Evolutionary conservation across 2,329 filamentous ascomycete genomes (phyloP).

Genomic region (Colletotrichum aenigma): DNA sequence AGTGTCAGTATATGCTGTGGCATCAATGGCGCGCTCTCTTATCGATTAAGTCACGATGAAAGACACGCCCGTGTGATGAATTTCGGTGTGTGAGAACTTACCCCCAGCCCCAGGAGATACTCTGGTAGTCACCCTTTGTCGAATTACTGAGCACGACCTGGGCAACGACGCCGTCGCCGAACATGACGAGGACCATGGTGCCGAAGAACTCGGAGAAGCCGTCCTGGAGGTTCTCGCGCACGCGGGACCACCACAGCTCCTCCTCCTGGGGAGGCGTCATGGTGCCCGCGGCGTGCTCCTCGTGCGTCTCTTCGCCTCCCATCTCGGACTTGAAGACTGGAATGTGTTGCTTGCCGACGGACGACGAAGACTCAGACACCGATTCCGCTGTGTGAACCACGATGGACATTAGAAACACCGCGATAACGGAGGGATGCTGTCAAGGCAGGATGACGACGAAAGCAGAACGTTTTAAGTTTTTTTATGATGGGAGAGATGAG

Average conservation of each 20-base stretch:
- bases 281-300: constrained; percentile 19
- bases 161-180: constrained; percentile 74
- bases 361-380: constrained; percentile 35
- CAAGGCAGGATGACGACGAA: neutral
- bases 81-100: constrained; percentile 30
- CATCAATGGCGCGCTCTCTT: neutral
- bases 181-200: constrained; percentile 70
- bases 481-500: neutral
- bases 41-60: constrained; percentile 10
- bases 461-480: neutral
- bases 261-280: constrained; percentile 25
- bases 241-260: constrained; percentile 51
- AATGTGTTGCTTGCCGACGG: constrained; percentile 32
- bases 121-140: constrained; percentile 52
- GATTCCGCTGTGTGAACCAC: constrained; percentile 29
- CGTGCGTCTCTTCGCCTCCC: constrained; percentile 25
- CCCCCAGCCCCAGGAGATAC: constrained; percentile 56
- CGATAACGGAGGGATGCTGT: neutral
- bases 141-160: constrained; percentile 65
- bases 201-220: constrained; percentile 72
- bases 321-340: constrained; percentile 34
- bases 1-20: neutral
- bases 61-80: neutral
- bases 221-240: constrained; percentile 57
- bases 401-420: constrained; percentile 30